phyloP scores from a whole-genome alignment of 768 basidiomycete genomes.

The Suillus spraguei region DNA sequence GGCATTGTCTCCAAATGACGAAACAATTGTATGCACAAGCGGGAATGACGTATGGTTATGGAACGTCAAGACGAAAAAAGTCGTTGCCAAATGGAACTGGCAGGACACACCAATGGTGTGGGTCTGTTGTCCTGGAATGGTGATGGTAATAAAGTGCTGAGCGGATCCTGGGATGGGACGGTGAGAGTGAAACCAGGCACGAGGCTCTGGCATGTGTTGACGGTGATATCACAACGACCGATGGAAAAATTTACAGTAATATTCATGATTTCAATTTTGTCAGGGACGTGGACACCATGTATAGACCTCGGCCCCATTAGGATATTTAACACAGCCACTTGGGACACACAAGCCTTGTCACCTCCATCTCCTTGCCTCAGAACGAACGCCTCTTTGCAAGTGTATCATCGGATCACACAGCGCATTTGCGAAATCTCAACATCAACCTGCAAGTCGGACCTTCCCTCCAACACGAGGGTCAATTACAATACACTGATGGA shows the following conservation, averaged over 20 bases:
- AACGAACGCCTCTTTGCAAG: neutral
- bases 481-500: neutral
- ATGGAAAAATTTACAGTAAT: too few relatives aligned
- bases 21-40: neutral
- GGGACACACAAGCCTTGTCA: rapidly evolving
- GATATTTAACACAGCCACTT: neutral
- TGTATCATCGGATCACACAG: neutral
- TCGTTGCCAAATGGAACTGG: neutral
- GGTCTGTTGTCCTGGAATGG: neutral
- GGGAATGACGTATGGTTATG: neutral
- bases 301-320: neutral
- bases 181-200: neutral
- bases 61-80: neutral
- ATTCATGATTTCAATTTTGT: too few relatives aligned
- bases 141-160: neutral
- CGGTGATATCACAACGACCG: neutral
- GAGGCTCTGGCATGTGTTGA: too few relatives aligned
- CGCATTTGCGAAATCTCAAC: neutral
- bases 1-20: neutral
- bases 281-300: too few relatives aligned
- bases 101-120: neutral
- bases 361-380: neutral
- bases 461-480: neutral
- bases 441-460: neutral
- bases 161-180: neutral